Conservation (phyloP, 2,329 filamentous ascomycete genomes). For the Didymella exigua region DNA sequence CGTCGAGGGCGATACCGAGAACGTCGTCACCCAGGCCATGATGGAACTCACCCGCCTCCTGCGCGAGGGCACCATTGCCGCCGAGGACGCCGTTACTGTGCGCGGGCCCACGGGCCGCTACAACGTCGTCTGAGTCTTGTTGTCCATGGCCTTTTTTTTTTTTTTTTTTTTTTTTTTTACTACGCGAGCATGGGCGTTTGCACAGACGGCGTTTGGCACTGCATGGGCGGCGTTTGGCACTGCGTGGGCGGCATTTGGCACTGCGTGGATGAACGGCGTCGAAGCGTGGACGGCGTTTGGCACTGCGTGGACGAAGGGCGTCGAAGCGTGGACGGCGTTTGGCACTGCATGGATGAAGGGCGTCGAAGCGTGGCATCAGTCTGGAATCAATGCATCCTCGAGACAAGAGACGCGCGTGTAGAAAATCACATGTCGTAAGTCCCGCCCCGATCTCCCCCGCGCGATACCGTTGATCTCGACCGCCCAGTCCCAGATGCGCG, state of each 20-base stretch:
- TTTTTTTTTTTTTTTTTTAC: too few species aligned
- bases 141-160: too few species aligned
- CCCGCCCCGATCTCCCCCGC: background rate
- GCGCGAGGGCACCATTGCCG: constrained; percentile 87
- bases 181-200: too few species aligned
- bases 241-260: background rate
- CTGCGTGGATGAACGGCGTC: too few species aligned
- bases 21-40: constrained; percentile 89
- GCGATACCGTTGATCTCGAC: constrained; percentile 12
- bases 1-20: constrained; percentile 95
- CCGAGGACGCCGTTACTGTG: constrained; percentile 77
- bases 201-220: too few species aligned
- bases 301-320: too few species aligned
- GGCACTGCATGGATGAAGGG: background rate
- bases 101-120: constrained; percentile 83
- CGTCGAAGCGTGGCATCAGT: too few species aligned
- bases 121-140: constrained; percentile 61
- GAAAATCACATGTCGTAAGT: constrained; percentile 20
- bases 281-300: too few species aligned
- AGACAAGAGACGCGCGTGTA: too few species aligned
- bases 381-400: too few species aligned
- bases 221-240: background rate
- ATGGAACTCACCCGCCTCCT: constrained; percentile 85
- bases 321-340: too few species aligned
- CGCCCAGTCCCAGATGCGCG: constrained; percentile 6